These are phyloP conservation scores for Claviceps capensis DNA, from an alignment of 2,329 filamentous ascomycete genomes.

Conservation along the genomic window DNA sequence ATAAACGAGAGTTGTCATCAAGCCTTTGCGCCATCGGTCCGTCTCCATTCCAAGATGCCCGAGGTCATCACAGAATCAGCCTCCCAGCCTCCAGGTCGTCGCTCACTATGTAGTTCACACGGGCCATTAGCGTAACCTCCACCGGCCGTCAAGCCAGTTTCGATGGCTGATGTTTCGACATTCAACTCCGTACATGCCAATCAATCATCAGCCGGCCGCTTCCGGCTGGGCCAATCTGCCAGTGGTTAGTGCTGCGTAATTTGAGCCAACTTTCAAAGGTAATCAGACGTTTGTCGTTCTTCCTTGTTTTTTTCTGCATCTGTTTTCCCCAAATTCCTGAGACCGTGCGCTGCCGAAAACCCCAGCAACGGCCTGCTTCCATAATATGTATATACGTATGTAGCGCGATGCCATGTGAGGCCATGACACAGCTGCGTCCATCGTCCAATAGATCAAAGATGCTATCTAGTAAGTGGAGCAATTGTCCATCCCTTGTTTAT, in stretches of 20 bases:
- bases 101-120: background rate
- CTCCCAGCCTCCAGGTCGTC: background rate
- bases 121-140: background rate
- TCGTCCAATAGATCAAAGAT: background rate
- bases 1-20: too few species aligned
- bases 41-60: background rate
- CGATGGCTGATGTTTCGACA: too few species aligned
- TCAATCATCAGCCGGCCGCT: background rate
- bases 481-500: background rate
- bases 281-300: background rate
- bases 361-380: background rate
- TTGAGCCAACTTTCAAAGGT: background rate
- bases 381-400: background rate
- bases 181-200: background rate
- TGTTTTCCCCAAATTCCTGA: background rate
- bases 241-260: background rate
- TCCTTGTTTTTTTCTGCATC: background rate
- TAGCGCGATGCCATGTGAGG: background rate
- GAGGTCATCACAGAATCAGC: background rate
- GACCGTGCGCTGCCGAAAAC: background rate
- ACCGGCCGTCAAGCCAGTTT: too few species aligned
- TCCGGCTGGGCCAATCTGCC: background rate
- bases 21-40: background rate
- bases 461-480: background rate
- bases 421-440: background rate